Evolutionary conservation across 177 flowering plant species (phyloP), one percentile per base, ranked within the genome.

Genomic region (Telopea speciosissima): DNA sequence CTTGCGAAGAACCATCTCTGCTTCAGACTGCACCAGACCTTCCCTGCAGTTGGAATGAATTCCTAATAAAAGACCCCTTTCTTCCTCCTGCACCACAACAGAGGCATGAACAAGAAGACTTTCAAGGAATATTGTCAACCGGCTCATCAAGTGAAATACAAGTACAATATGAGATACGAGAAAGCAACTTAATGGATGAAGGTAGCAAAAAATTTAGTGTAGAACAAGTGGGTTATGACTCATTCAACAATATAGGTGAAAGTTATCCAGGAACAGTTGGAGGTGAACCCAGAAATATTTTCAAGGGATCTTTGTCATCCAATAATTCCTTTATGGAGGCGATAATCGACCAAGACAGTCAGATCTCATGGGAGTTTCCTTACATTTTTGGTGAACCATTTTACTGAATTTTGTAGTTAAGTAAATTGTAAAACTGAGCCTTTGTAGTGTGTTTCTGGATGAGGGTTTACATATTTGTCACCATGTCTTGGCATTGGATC

Each of bases 281-380:
- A 10, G 74, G 52, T 2, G 73, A 72, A 16, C 9, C 68, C 19
- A 31, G 33, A 11, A 63, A 36, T 28, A 36, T 17, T 40, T 60
- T 21, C n/a, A 74, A 67, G 67, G 67, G 71, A 66, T 68, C 79
- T 76, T 75, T 86, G 5, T 77, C 87, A n/a, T 73, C 83, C 17
- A 75, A 36, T 36, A 79, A 69, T 62, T 85, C 92, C 3, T 92
- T 92, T 73, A 82, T 88, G 68, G 89, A 90, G 24, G 73, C 80
- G 7, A 81, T 90, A 67, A 74, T 89, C 81, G 87, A 86, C 71
- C 76, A 65, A 42, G 91, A 88, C 70, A 78, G 75, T 11, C 79
- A 86, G 76, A 82, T 90, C 78, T 69, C 71, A 36, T 77, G 81
- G 54, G 83, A 82, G 17, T 87, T 85, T 62, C 85, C 86, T 62